A percentile compares a stretch with the other conserved stretches of the same genome.
phyloP scores from a whole-genome alignment of 2,329 filamentous ascomycete species.

The Botryotinia calthae region DNA sequence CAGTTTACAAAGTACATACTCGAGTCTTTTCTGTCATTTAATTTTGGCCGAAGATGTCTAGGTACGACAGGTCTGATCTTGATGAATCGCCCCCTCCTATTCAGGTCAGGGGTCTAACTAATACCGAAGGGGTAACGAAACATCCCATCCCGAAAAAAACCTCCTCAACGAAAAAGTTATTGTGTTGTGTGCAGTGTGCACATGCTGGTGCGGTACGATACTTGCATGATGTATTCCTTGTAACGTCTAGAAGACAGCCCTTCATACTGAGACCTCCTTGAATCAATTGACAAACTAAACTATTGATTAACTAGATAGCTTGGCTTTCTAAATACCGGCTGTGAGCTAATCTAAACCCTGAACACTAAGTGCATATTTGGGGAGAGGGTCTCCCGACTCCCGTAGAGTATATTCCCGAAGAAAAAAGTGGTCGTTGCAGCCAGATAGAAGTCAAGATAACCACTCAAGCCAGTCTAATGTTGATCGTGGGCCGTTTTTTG shows the following conservation, averaged over 20 bases:
- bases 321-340: not conserved
- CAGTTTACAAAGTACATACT: not conserved
- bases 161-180: conserved; percentile 13
- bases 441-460: conserved; percentile 8
- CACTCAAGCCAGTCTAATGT: not conserved
- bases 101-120: not conserved
- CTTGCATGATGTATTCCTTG: conserved; percentile 13
- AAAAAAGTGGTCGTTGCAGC: not conserved
- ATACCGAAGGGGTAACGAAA: conserved; percentile 4
- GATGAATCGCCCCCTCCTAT: not conserved
- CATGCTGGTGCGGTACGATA: not conserved
- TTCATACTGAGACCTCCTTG: not conserved
- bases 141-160: conserved; percentile 6
- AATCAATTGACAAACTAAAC: conserved; percentile 1
- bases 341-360: not conserved
- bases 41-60: not conserved
- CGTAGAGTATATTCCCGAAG: not conserved
- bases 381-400: not conserved
- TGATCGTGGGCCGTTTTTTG: not conserved
- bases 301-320: conserved; percentile 2
- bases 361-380: not conserved
- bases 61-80: not conserved
- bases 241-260: not conserved
- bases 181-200: not conserved
- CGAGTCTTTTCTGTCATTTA: not conserved